These are phyloP conservation scores for Cladosporium oxysporum DNA, from an alignment of 2,329 filamentous ascomycete species.

Conservation along the genomic window DNA sequence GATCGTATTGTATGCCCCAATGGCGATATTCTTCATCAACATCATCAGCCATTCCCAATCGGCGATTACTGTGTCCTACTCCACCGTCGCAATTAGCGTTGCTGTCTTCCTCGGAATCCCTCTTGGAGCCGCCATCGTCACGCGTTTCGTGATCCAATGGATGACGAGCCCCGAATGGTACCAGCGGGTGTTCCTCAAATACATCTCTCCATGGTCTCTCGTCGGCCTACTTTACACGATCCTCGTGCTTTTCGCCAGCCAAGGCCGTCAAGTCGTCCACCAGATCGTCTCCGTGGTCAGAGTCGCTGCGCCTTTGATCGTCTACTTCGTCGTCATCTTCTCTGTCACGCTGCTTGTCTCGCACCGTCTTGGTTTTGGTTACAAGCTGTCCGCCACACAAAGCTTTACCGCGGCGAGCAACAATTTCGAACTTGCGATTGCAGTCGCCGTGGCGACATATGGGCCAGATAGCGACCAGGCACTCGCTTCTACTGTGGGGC, in stretches of 20 bases:
- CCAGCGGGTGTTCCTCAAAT: conserved; percentile 65
- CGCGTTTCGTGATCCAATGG: conserved; percentile 62
- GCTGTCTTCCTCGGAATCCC: conserved; percentile 81
- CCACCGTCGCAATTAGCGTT: conserved; percentile 70
- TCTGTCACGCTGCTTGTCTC: conserved; percentile 63
- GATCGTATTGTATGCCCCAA: conserved; percentile 49
- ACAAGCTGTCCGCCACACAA: too few relatives aligned
- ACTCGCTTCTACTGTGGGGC: conserved; percentile 77
- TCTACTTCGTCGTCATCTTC: conserved; percentile 79
- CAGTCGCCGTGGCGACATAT: conserved; percentile 78
- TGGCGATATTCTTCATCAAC: conserved; percentile 57
- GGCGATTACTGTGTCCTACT: conserved; percentile 22
- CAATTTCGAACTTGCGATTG: too few relatives aligned
- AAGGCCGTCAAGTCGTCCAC: conserved; percentile 74
- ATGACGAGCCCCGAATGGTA: conserved; percentile 62
- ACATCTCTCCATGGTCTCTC: conserved; percentile 70
- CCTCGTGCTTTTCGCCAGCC: conserved; percentile 77
- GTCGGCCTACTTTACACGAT: conserved; percentile 85
- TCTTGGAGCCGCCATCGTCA: conserved; percentile 72
- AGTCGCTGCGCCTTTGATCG: conserved; percentile 74
- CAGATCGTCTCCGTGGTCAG: conserved; percentile 80
- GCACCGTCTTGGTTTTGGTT: too few relatives aligned
- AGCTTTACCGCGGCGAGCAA: too few relatives aligned
- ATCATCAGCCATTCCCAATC: conserved; percentile 51
- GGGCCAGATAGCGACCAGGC: conserved; percentile 76